Evolutionary conservation across 805 yeast genomes (phyloP).

Genomic region (Yarrowia sp.): DNA sequence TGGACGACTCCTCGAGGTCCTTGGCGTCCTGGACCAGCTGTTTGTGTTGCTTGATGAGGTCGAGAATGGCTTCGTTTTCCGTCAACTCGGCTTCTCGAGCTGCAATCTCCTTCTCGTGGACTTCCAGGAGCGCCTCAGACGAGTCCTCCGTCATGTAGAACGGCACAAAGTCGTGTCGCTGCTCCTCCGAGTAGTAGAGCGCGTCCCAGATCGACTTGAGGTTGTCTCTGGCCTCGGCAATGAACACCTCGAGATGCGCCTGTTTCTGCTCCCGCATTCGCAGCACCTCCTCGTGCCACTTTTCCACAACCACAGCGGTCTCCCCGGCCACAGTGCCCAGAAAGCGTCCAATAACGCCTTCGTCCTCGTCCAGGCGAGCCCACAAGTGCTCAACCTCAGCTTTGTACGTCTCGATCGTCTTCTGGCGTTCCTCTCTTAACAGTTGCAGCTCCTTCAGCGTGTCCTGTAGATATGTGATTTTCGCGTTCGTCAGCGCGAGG

Average conservation of each 20-base stretch:
- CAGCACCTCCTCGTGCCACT: constrained; percentile 49
- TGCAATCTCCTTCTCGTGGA: constrained; percentile 62
- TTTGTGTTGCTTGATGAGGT: constrained; percentile 54
- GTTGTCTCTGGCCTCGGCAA: constrained; percentile 56
- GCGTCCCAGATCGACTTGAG: constrained; percentile 62
- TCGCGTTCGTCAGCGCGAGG: not conserved
- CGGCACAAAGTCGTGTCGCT: constrained; percentile 50
- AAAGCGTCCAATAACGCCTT: not conserved
- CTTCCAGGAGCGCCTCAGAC: constrained; percentile 59
- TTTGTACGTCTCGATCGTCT: not conserved
- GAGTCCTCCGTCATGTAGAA: constrained; percentile 44
- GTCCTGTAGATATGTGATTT: not conserved
- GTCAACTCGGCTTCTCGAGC: constrained; percentile 51
- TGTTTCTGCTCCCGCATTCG: constrained; percentile 61
- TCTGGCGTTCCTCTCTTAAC: not conserved
- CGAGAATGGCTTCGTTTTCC: constrained; percentile 54
- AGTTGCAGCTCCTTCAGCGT: not conserved
- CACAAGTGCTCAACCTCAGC: constrained; percentile 8
- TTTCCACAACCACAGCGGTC: not conserved
- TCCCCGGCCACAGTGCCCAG: constrained; percentile 7
- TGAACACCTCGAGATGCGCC: constrained; percentile 64
- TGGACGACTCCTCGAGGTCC: constrained; percentile 64
- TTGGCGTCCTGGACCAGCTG: constrained; percentile 58
- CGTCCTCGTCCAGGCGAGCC: constrained; percentile 1
- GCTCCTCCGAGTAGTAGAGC: constrained; percentile 56